Conservation (phyloP, 148 eudicot species). For the Rheum nobile region DNA sequence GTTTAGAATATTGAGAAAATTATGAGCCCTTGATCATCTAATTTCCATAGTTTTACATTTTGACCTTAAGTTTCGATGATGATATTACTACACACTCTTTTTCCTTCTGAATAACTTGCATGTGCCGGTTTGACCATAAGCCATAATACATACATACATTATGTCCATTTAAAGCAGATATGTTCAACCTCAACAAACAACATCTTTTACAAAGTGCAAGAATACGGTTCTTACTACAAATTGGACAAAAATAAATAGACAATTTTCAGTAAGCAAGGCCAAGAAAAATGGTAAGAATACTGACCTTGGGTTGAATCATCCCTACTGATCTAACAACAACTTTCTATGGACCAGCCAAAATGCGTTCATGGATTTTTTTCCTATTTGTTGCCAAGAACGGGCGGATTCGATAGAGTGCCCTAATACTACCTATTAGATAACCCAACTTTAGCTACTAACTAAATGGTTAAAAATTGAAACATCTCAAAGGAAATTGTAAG, state of each 20-base stretch:
- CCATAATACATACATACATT: conserved; percentile 59
- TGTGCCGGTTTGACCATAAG: conserved; percentile 75
- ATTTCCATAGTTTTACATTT: no score
- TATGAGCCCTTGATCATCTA: no score
- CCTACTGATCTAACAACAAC: conserved; percentile 48
- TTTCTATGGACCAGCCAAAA: conserved; percentile 35
- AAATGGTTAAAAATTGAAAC: not conserved
- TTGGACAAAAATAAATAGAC: not conserved
- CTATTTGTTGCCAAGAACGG: conserved; percentile 26
- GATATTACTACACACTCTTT: no score
- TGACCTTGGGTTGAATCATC: conserved; percentile 51
- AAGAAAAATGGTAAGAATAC: conserved; percentile 1
- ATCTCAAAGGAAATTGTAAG: not conserved
- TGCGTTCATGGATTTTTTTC: conserved; percentile 28
- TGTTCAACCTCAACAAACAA: conserved; percentile 66
- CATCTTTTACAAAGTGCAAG: conserved; percentile 45
- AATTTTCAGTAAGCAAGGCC: not conserved
- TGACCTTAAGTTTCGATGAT: no score
- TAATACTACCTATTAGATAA: conserved; percentile 39
- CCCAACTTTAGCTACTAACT: not conserved
- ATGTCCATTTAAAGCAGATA: conserved; percentile 76
- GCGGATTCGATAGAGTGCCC: conserved; percentile 58
- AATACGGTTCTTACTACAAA: conserved; percentile 21
- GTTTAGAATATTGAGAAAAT: no score
- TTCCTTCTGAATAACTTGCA: no score